Evolutionary conservation across 495 filamentous ascomycete species (phyloP).

Genomic region (Astrothelium macrocarpum): DNA sequence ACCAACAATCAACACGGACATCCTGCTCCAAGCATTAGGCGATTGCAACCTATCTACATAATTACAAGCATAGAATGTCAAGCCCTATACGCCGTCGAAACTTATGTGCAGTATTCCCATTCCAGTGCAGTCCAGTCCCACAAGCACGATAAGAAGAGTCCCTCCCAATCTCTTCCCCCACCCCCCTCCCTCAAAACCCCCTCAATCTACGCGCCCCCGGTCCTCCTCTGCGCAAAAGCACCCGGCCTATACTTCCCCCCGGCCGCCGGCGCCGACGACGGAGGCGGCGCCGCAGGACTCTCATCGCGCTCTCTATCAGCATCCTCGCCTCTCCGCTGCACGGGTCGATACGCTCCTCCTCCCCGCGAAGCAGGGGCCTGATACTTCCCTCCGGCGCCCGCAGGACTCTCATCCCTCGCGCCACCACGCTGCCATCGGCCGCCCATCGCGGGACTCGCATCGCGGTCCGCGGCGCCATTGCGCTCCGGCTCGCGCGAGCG

Average conservation of each 20-base stretch:
- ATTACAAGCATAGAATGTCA: background rate
- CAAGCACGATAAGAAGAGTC: no score
- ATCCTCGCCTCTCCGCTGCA: constrained; percentile 17
- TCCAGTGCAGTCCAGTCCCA: no score
- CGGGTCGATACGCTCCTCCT: constrained; percentile 14
- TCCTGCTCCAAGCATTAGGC: no score
- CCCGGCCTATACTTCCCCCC: constrained; percentile 29
- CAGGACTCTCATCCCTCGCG: constrained; percentile 21
- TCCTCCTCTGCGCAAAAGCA: constrained; percentile 15
- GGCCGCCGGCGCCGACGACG: background rate
- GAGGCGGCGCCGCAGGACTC: constrained; percentile 16
- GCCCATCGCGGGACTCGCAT: constrained; percentile 11
- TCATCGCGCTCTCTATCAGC: constrained; percentile 19
- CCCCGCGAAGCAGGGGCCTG: constrained; percentile 12
- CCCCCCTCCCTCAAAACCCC: background rate
- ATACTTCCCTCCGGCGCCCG: constrained; percentile 13
- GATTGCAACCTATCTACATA: constrained; percentile 1
- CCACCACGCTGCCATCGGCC: constrained; percentile 14
- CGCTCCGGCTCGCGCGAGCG: constrained; percentile 12
- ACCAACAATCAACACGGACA: no score
- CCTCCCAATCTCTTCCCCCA: background rate
- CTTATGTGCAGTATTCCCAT: no score
- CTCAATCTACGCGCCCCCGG: constrained; percentile 3
- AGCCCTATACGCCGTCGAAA: background rate
- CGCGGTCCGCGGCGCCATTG: constrained; percentile 6